A percentile compares a stretch with the other conserved stretches of the same genome.
These are phyloP conservation scores for Hemisphaericaspora xylanilytica DNA, from an alignment of 1,139 yeast species.

Conservation along the genomic window DNA sequence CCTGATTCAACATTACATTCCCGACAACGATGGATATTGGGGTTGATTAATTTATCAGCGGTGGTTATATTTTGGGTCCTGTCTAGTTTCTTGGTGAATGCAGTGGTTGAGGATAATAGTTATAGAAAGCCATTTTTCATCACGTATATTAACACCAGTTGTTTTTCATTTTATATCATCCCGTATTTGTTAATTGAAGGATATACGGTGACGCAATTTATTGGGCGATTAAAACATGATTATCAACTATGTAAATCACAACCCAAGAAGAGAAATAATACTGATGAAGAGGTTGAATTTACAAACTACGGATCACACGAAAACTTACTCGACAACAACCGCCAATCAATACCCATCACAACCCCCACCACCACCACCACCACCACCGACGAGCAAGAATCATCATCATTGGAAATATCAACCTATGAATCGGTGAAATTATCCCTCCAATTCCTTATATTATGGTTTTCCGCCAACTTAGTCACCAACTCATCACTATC, in stretches of 20 bases:
- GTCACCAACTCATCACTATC: conserved; percentile 84
- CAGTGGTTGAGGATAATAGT: conserved; percentile 61
- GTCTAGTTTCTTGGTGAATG: conserved; percentile 77
- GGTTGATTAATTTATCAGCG: conserved; percentile 64
- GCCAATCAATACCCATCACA: neutral
- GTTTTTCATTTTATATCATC: conserved; percentile 72
- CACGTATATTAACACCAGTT: conserved; percentile 85
- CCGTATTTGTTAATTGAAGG: conserved; percentile 49
- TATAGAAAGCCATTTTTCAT: conserved; percentile 92
- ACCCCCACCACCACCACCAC: conserved; percentile 9
- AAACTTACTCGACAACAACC: conserved; percentile 8
- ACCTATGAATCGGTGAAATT: conserved; percentile 52
- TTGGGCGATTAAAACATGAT: conserved; percentile 21
- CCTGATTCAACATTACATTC: conserved; percentile 16
- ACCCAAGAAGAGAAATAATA: conserved; percentile 5
- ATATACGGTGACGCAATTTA: conserved; percentile 21
- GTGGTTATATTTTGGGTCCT: conserved; percentile 88
- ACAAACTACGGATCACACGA: conserved; percentile 19
- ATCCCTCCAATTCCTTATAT: conserved; percentile 75
- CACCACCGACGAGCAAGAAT: conserved; percentile 14
- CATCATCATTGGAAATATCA: conserved; percentile 24
- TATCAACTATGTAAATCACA: conserved; percentile 12
- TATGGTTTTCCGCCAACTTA: conserved; percentile 90
- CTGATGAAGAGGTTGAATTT: conserved; percentile 15
- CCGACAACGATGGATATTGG: conserved; percentile 65